phyloP scores from a whole-genome alignment of 176 grass and related monocot genomes.

The Echinochloa phyllopogon region DNA sequence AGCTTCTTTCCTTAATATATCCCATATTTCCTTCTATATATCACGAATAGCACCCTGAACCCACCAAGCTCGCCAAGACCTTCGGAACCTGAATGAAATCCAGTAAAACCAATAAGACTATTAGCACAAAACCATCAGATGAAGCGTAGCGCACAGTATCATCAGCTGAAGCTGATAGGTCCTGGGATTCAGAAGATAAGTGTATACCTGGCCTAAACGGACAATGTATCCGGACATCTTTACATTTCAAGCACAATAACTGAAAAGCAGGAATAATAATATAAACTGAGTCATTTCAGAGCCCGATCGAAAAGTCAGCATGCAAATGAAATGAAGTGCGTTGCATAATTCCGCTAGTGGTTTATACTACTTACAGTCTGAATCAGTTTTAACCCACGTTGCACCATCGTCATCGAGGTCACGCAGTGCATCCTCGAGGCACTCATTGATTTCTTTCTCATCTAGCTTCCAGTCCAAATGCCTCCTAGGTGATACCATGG shows the following conservation, averaged over 20 bases:
- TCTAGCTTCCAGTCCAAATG: constrained; percentile 57
- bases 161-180: background rate
- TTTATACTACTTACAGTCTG: constrained; percentile 73
- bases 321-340: constrained; percentile 25
- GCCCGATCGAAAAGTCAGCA: background rate
- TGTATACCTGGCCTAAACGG: constrained; percentile 49
- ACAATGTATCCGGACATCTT: constrained; percentile 41
- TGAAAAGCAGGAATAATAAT: constrained; percentile 41
- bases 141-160: background rate
- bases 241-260: constrained; percentile 90
- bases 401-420: constrained; percentile 55
- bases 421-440: constrained; percentile 44
- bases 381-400: constrained; percentile 95
- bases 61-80: constrained; percentile 38
- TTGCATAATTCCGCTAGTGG: background rate
- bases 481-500: constrained; percentile 40
- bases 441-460: constrained; percentile 48
- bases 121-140: background rate
- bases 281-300: constrained; percentile 13
- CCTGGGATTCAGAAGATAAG: background rate
- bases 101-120: constrained; percentile 12
- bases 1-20: constrained; percentile 30
- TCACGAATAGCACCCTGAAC: background rate
- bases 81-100: constrained; percentile 48
- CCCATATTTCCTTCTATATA: constrained; percentile 26